A percentile compares a stretch with the other conserved stretches of the same genome.
These are phyloP conservation scores for Singerocomus inundabilis DNA, from an alignment of 1,284 basidiomycete genomes.

Conservation along the genomic window DNA sequence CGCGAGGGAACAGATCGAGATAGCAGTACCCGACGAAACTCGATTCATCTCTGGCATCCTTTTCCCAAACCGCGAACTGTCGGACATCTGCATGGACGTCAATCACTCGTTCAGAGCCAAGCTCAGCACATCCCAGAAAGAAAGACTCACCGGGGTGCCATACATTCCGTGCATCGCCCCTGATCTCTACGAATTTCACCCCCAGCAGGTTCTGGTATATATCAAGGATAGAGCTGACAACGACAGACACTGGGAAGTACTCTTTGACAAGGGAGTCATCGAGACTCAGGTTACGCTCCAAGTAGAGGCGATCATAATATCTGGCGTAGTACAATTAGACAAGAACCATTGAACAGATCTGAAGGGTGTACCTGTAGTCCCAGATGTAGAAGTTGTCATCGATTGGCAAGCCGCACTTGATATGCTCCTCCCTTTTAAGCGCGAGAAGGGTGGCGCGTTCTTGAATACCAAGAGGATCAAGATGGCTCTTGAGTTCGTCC, in stretches of 20 bases:
- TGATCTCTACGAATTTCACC: conserved; percentile 67
- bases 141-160: conserved; percentile 72
- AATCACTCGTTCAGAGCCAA: not conserved
- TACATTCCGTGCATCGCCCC: conserved; percentile 45
- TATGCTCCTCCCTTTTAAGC: conserved; percentile 72
- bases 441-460: conserved; percentile 66
- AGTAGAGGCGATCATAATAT: conserved; percentile 71
- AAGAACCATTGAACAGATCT: not conserved
- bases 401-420: conserved; percentile 53
- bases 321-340: conserved; percentile 18
- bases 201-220: conserved; percentile 81
- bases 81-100: conserved; percentile 59
- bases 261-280: conserved; percentile 80
- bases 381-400: conserved; percentile 71
- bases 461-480: conserved; percentile 68
- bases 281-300: conserved; percentile 64
- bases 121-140: not conserved
- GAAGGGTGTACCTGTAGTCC: conserved; percentile 47
- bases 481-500: conserved; percentile 66
- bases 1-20: conserved; percentile 83
- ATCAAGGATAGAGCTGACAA: conserved; percentile 75
- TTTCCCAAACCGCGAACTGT: conserved; percentile 79
- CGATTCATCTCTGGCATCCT: conserved; percentile 62
- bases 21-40: conserved; percentile 81
- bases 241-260: conserved; percentile 80